Percentiles rank a stretch among this genome's conserved stretches.
Conservation (phyloP, 345 rosid genomes). For the Eucalyptus pumila region DNA sequence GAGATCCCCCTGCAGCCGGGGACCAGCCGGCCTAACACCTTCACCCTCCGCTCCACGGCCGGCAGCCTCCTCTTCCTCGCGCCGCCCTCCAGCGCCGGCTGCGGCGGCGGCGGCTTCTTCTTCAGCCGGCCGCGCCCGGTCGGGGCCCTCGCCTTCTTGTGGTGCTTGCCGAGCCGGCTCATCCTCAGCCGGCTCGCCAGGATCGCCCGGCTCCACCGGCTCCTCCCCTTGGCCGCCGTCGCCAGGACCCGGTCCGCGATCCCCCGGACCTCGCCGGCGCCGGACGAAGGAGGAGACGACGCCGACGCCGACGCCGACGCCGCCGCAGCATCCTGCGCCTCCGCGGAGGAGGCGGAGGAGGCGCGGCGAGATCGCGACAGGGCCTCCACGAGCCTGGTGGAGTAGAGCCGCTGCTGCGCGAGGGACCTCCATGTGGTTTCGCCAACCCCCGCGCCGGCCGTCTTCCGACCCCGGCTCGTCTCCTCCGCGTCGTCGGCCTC, state of each 20-base stretch:
- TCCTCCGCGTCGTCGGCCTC: not conserved
- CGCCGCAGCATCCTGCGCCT: not conserved
- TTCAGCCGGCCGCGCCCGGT: conserved; percentile 6
- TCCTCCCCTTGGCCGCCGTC: conserved; percentile 42
- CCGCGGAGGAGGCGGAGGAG: not conserved
- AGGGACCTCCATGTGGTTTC: conserved; percentile 37
- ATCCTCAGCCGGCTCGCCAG: conserved; percentile 23
- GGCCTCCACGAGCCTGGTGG: conserved; percentile 53
- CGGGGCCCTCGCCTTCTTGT: conserved; percentile 29
- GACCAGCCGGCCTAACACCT: conserved; percentile 48
- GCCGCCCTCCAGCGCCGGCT: not conserved
- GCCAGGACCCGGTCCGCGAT: conserved; percentile 48
- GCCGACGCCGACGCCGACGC: not conserved
- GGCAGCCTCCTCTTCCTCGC: conserved; percentile 14
- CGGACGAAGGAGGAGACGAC: not conserved
- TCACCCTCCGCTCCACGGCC: conserved; percentile 37
- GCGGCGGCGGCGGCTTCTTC: not conserved
- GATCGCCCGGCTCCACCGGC: conserved; percentile 71
- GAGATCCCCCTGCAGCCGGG: conserved; percentile 82
- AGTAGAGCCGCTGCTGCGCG: conserved; percentile 51
- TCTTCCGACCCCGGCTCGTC: not conserved
- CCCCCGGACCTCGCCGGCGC: conserved; percentile 19
- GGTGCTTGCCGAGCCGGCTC: conserved; percentile 21
- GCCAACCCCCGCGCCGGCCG: not conserved
- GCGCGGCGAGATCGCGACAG: conserved; percentile 27